A percentile compares a stretch with the other conserved stretches of the same genome.
Conservation (phyloP, 192 early-diverging fungal genomes). For the Obelidium mucronatum region DNA sequence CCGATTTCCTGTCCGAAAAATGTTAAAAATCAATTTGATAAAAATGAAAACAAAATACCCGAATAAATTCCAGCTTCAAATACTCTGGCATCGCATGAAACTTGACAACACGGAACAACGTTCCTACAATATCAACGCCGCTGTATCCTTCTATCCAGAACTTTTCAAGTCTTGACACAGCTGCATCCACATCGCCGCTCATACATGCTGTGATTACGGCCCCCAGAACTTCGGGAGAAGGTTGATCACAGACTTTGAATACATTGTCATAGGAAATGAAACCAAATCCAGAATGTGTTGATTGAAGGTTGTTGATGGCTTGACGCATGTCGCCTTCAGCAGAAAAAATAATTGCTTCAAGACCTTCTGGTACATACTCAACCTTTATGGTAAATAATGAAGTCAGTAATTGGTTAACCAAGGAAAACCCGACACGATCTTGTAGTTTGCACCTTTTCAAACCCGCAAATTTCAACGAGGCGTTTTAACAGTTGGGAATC, state of each 20-base stretch:
- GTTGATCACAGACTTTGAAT: conserved; percentile 97
- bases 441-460: conserved; percentile 80
- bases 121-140: conserved; percentile 89
- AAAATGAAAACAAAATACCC: conserved; percentile 51
- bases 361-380: conserved; percentile 83
- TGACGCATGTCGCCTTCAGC: conserved; percentile 99
- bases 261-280: conserved; percentile 89
- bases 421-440: too few relatives aligned
- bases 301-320: conserved; percentile 96
- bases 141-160: conserved; percentile 89
- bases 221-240: conserved; percentile 84
- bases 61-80: conserved; percentile 84
- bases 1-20: conserved; percentile 81
- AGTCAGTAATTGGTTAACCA: too few relatives aligned
- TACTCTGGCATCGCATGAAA: conserved; percentile 78
- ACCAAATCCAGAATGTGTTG: conserved; percentile 86
- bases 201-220: conserved; percentile 79
- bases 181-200: conserved; percentile 72
- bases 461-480: conserved; percentile 81
- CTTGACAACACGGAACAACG: conserved; percentile 92
- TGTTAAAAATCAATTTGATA: not conserved
- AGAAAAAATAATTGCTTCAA: conserved; percentile 94
- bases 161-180: conserved; percentile 66
- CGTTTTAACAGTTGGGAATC: conserved; percentile 82
- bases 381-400: too few relatives aligned